phyloP scores from a whole-genome alignment of 345 rosid species.

The Citrus inodora region DNA sequence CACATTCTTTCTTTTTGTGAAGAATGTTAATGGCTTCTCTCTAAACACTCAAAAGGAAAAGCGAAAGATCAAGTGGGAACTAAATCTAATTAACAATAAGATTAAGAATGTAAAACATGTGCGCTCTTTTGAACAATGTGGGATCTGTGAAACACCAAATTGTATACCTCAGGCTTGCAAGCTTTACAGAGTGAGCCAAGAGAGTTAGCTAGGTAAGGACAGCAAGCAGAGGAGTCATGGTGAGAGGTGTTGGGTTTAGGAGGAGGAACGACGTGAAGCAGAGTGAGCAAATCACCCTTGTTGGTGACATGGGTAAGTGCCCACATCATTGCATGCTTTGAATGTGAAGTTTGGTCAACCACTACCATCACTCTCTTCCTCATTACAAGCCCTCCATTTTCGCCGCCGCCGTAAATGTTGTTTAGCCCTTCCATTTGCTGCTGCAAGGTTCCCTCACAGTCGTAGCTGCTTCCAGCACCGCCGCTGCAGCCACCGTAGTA shows the following conservation, averaged over 20 bases:
- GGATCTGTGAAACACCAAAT: not conserved
- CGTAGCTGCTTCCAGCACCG: conserved; percentile 9
- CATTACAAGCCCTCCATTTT: conserved; percentile 33
- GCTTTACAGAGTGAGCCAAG: conserved; percentile 94
- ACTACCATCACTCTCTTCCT: conserved; percentile 93
- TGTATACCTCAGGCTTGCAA: conserved; percentile 74
- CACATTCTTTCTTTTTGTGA: not conserved
- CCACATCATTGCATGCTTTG: conserved; percentile 98
- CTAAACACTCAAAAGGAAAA: not conserved
- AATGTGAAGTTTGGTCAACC: conserved; percentile 68
- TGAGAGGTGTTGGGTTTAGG: conserved; percentile 5
- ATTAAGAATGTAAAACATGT: not conserved
- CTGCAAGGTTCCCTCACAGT: conserved; percentile 19
- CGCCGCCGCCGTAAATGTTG: conserved; percentile 24
- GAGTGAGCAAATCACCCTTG: conserved; percentile 78
- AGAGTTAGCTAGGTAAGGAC: conserved; percentile 53
- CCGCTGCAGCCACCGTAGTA: conserved; percentile 13
- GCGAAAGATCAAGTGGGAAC: conserved; percentile 15
- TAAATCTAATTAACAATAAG: conserved; percentile 1
- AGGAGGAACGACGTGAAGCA: conserved; percentile 62
- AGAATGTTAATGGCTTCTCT: not conserved
- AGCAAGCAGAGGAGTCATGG: conserved; percentile 18
- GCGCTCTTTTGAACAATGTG: not conserved
- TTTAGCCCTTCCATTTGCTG: conserved; percentile 54
- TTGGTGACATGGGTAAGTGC: conserved; percentile 83